Conservation (phyloP, 2,329 filamentous ascomycete genomes). For the Fonsecaea monophora region DNA sequence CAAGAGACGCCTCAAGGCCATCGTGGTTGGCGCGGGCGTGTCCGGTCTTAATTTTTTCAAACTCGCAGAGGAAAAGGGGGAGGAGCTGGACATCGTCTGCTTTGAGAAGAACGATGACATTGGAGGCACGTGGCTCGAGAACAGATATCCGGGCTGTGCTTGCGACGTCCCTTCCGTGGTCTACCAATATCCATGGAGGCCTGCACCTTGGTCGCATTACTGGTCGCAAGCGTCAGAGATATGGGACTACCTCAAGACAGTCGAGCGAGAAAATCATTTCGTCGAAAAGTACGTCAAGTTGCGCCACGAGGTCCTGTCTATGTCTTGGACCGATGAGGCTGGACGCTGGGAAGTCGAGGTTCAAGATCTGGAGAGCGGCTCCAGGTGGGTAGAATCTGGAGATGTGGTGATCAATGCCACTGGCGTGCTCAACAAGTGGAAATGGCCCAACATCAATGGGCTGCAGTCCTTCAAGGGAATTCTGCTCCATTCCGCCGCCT, state of each 20-base stretch:
- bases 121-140: constrained; percentile 37
- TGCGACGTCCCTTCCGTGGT: constrained; percentile 42
- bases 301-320: constrained; percentile 38
- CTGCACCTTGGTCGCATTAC: constrained; percentile 27
- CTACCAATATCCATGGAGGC: constrained; percentile 48
- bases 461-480: constrained; percentile 46
- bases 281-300: constrained; percentile 41
- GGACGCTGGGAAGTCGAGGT: constrained; percentile 42
- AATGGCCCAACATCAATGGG: constrained; percentile 48
- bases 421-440: constrained; percentile 50
- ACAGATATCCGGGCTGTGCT: constrained; percentile 49
- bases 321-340: constrained; percentile 42
- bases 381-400: constrained; percentile 36
- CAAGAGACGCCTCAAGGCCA: constrained; percentile 22
- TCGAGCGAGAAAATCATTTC: constrained; percentile 11
- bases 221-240: constrained; percentile 42
- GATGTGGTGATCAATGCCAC: constrained; percentile 42
- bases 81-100: constrained; percentile 21
- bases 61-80: constrained; percentile 21
- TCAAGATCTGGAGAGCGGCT: constrained; percentile 28
- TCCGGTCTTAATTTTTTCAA: constrained; percentile 30
- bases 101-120: constrained; percentile 47
- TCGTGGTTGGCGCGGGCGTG: constrained; percentile 32
- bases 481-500: constrained; percentile 45
- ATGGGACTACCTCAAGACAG: constrained; percentile 40